Conservation (phyloP, 192 early-diverging fungal species). For the Tieghemiomyces parasiticus region DNA sequence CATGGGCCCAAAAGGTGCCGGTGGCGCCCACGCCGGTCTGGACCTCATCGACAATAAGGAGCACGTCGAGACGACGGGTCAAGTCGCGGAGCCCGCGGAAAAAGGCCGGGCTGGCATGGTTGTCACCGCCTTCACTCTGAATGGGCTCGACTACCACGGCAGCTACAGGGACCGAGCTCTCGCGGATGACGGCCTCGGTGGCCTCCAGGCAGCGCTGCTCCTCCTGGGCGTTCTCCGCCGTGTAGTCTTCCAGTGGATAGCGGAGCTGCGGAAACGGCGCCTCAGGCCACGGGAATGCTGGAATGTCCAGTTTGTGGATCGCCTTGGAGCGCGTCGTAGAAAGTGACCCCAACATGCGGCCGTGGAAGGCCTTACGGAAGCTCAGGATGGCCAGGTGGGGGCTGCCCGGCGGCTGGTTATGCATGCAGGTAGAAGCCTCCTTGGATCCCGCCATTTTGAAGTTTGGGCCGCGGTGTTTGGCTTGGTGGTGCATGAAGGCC, state of each 20-base stretch:
- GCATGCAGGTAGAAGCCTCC: conserved; percentile 41
- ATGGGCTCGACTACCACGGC: conserved; percentile 55
- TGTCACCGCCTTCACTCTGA: conserved; percentile 62
- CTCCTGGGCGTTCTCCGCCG: conserved; percentile 36
- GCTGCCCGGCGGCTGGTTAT: conserved; percentile 42
- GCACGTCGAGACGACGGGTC: conserved; percentile 33
- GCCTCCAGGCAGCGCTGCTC: conserved; percentile 37
- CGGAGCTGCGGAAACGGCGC: conserved; percentile 47
- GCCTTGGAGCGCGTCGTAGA: conserved; percentile 51
- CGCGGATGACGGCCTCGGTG: conserved; percentile 32
- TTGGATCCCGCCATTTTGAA: conserved; percentile 15
- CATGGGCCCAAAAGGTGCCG: conserved; percentile 63
- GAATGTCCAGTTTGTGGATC: conserved; percentile 58
- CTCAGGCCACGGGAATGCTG: conserved; percentile 49
- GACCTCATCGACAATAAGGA: conserved; percentile 69
- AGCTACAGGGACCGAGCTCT: conserved; percentile 33
- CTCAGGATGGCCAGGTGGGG: conserved; percentile 51
- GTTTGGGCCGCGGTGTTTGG: conserved; percentile 27
- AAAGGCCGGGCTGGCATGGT: conserved; percentile 40
- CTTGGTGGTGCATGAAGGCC: conserved; percentile 49
- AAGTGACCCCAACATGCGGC: conserved; percentile 52
- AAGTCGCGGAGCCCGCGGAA: conserved; percentile 45
- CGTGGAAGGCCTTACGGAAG: conserved; percentile 47
- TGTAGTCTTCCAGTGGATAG: conserved; percentile 45
- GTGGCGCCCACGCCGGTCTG: conserved; percentile 62